Evolutionary conservation across 768 basidiomycete species (phyloP), one percentile per base, ranked within the genome.

Genomic region (Mycena vitilis): DNA sequence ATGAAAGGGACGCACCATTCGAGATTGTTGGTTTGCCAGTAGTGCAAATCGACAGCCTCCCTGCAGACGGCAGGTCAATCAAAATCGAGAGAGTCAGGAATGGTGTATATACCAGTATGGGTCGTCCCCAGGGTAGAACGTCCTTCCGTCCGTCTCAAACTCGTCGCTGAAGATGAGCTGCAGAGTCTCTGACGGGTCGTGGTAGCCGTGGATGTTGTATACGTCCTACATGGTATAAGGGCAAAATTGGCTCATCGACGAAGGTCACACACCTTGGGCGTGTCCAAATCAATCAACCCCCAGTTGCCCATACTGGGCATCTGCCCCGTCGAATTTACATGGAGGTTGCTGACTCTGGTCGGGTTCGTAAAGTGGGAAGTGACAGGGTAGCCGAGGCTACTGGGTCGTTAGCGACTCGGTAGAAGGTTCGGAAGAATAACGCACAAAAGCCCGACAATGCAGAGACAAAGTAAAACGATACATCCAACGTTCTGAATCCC

Each of bases 81-180:
- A 48, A 10, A 40, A 47, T 36, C 13, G 15, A 11, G 18, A 11
- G 40, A 51, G 0, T 22, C 9, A 49, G 25, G 36, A 13, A 45
- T 9, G 5, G 18, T 60, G 15, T 30, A 60, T 49, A 44, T 23
- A 66, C 74, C 85, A 91, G 73, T 86, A 90, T 3, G 89, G 89
- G 76, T 89, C 89, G 66, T 89, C 88, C 2, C 88, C 93, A 4
- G 89, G 85, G 77, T 88, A 90, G 75, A 93, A 93, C 9, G 87
- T 82, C 13, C 92, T 81, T 0, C 92, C 93, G 3, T 92, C 91
- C 25, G 75, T 76, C 66, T 95, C 88, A 77, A 95, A 95, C 81
- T 95, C 94, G 75, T 95, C 94, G 1, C 88, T 90, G 78, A 94
- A 95, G 20, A 94, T 88, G 60, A 92, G 81, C 75, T 74, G 76